phyloP scores from a whole-genome alignment of 495 filamentous ascomycete genomes.

The Podospora didyma region DNA sequence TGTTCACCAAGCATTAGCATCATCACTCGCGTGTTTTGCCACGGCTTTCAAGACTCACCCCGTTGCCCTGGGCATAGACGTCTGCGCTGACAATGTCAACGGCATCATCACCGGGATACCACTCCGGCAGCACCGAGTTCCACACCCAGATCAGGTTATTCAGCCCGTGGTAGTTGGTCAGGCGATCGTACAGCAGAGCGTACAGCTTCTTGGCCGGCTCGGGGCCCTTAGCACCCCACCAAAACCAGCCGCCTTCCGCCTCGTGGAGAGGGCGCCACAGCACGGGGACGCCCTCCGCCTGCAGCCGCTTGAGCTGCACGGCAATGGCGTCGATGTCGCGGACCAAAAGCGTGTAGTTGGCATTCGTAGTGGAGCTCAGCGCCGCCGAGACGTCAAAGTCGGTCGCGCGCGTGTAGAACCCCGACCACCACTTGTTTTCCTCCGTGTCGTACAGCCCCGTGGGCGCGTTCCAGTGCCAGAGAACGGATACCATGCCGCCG shows the following conservation, averaged over 20 bases:
- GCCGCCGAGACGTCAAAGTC: slow-evolving; percentile 41
- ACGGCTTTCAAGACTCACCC: slow-evolving; percentile 18
- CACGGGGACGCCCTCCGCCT: slow-evolving; percentile 36
- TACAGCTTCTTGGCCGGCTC: slow-evolving; percentile 42
- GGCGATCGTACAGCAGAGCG: slow-evolving; percentile 36
- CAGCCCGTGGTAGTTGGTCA: slow-evolving; percentile 36
- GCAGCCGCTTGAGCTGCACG: slow-evolving; percentile 38
- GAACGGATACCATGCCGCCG: slow-evolving; percentile 42
- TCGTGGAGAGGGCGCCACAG: slow-evolving; percentile 47
- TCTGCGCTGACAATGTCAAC: slow-evolving; percentile 40
- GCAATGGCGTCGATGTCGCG: slow-evolving; percentile 49
- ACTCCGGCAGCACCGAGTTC: slow-evolving; percentile 41
- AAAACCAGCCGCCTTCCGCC: slow-evolving; percentile 49
- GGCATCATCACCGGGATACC: slow-evolving; percentile 43
- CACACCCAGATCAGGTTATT: slow-evolving; percentile 49
- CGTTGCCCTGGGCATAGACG: slow-evolving; percentile 34
- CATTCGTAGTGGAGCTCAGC: slow-evolving; percentile 29
- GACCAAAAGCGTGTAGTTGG: slow-evolving; percentile 45
- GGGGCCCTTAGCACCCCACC: slow-evolving; percentile 48
- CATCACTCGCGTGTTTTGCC: background rate
- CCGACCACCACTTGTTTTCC: slow-evolving; percentile 42
- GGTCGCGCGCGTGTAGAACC: slow-evolving; percentile 44
- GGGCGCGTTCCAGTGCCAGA: slow-evolving; percentile 46
- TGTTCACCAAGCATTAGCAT: slow-evolving; percentile 6
- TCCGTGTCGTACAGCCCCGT: slow-evolving; percentile 34